Conservation (phyloP, 257 asterid species). For the Petunia axillaris region DNA sequence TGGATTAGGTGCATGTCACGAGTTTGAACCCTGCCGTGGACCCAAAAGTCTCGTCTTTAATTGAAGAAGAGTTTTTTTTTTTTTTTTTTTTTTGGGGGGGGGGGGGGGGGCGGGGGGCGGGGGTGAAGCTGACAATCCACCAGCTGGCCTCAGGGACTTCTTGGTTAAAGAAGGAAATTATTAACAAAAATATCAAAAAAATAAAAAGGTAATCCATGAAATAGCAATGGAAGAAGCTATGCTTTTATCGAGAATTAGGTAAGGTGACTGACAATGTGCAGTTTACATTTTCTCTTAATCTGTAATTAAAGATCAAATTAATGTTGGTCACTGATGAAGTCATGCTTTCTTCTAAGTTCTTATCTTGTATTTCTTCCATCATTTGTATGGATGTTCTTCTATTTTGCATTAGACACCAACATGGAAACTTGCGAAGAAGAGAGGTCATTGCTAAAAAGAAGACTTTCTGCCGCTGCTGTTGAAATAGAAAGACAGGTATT, state of each 20-base stretch:
- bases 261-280: not conserved
- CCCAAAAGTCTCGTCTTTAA: no score
- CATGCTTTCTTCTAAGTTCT: slow-evolving; percentile 4
- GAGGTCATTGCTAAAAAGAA: slow-evolving; percentile 64
- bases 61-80: no score
- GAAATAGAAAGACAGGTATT: slow-evolving; percentile 88
- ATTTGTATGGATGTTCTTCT: not conserved
- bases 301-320: not conserved
- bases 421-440: slow-evolving; percentile 73
- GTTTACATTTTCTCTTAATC: not conserved
- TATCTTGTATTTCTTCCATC: not conserved
- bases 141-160: no score
- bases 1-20: no score
- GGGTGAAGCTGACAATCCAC: no score
- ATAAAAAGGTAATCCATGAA: not conserved
- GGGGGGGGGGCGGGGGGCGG: no score
- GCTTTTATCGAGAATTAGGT: not conserved
- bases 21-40: no score
- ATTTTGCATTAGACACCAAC: slow-evolving; percentile 60
- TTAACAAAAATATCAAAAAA: not conserved
- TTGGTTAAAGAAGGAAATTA: no score
- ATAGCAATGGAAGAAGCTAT: not conserved
- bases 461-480: slow-evolving; percentile 71
- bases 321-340: not conserved
- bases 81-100: no score